Evolutionary conservation across 2,329 filamentous ascomycete species (phyloP), one percentile per base, ranked within the genome.

Genomic region (Calonectria honghensis): DNA sequence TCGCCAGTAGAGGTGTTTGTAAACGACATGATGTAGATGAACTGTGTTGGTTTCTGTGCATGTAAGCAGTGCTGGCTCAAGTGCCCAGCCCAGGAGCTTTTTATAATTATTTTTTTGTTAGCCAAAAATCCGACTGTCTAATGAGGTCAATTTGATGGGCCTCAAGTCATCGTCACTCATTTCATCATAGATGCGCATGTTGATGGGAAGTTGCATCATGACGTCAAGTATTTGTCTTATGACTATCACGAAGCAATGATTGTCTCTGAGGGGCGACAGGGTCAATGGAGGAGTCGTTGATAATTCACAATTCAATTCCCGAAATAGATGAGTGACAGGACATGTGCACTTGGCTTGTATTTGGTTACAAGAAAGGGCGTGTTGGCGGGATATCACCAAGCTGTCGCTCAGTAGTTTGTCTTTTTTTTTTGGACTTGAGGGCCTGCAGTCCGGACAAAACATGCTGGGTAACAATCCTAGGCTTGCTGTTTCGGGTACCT

Each of bases 1-100:
- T 86, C 87, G 82, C 91, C 92, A 52, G 91, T 91, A 76, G 89
- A 85, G 50, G 92, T 85, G 84, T 93, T 94, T 83, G 84, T 84
- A 81, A 81, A 84, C 80, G 78, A 86, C 86, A 80, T 92, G 86
- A 76, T 86, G 84, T 16, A 51, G 29, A 29, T 39, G 29, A 24
- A 27, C 39, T 24, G 6, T 32, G 7, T n/a, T 45, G 27, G 6
- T 50, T 20, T 20, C 16, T 63, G 10, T 27, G 24, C 57, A 29
- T 16, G 18, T 41, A 3, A 16, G 16, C 6, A 13, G 18, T 2
- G 20, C 1, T 1, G 2, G 3, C 16, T 27, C 2, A 13, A 29
- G 16, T 29, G 24, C 6, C 1, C 11, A 41, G 57, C 35, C 39
- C 57, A 10, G 20, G 5, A 16, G 57, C 35, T 29, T 63, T 61